Evolutionary conservation across 495 filamentous ascomycete species (phyloP).

Genomic region (Lasiosphaeria hispida): DNA sequence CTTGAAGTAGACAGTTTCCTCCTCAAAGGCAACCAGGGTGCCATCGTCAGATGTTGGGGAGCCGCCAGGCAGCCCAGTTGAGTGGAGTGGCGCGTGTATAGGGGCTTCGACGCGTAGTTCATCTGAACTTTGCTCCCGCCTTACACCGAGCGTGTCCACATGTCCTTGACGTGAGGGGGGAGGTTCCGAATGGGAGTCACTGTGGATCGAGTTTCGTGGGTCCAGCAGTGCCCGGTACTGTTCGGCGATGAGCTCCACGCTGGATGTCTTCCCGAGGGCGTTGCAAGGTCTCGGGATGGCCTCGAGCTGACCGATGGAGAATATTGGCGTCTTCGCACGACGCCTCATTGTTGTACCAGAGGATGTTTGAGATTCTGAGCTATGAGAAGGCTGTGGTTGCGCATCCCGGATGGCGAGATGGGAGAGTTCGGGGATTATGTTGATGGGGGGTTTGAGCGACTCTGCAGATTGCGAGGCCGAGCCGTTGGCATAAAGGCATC

Average conservation of each 20-base stretch:
- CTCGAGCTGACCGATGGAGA: constrained; percentile 42
- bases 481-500: constrained; percentile 23
- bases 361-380: constrained; percentile 12
- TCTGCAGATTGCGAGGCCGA: constrained; percentile 1
- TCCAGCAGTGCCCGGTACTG: constrained; percentile 44
- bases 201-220: constrained; percentile 25
- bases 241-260: constrained; percentile 45
- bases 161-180: constrained; percentile 18
- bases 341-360: constrained; percentile 26
- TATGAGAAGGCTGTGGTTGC: constrained; percentile 20
- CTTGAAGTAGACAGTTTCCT: constrained; percentile 40
- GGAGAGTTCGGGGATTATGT: constrained; percentile 40
- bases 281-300: constrained; percentile 24
- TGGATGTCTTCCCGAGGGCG: constrained; percentile 28
- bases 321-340: constrained; percentile 46
- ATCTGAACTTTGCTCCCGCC: constrained; percentile 17
- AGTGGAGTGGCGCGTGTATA: constrained; percentile 15
- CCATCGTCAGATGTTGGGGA: constrained; percentile 43
- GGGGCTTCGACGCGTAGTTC: constrained; percentile 8
- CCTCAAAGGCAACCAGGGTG: constrained; percentile 45
- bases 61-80: constrained; percentile 1
- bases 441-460: constrained; percentile 14
- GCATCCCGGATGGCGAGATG: constrained; percentile 32
- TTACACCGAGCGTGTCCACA: not conserved
- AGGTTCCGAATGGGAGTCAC: constrained; percentile 25